These are phyloP conservation scores for Phytophthora hibernalis DNA, from an alignment of 352 stramenopile genomes.

Conservation along the genomic window DNA sequence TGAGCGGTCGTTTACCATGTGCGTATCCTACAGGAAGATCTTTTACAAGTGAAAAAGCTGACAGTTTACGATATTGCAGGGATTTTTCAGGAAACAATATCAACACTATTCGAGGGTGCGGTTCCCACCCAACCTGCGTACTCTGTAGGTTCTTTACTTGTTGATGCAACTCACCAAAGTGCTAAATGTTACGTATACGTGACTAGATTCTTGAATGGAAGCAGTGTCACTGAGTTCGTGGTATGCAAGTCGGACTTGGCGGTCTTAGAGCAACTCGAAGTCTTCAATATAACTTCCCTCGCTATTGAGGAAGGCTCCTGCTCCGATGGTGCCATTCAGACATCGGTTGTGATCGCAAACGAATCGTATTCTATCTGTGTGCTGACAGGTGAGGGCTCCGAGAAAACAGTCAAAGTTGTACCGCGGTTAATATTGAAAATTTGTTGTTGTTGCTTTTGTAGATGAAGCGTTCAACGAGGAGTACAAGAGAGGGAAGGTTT, in stretches of 20 bases:
- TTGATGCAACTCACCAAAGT: neutral
- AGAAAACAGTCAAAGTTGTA: neutral
- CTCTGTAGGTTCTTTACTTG: slow-evolving; percentile 21
- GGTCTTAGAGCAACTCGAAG: slow-evolving; percentile 33
- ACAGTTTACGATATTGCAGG: slow-evolving; percentile 4
- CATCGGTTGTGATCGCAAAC: slow-evolving; percentile 25
- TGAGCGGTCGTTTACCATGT: slow-evolving; percentile 42
- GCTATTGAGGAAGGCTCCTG: slow-evolving; percentile 10
- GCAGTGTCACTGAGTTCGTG: slow-evolving; percentile 39
- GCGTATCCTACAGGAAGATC: neutral
- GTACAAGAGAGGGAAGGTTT: slow-evolving; percentile 23
- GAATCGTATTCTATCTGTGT: slow-evolving; percentile 36
- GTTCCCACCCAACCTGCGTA: slow-evolving; percentile 36
- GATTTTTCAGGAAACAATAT: slow-evolving; percentile 41
- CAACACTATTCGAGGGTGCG: slow-evolving; percentile 34
- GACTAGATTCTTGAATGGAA: slow-evolving; percentile 38
- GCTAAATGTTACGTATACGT: neutral
- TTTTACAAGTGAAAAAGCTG: neutral
- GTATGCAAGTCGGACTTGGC: slow-evolving; percentile 40
- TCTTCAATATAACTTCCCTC: slow-evolving; percentile 29
- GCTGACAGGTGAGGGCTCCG: slow-evolving; percentile 23
- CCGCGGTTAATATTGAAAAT: neutral
- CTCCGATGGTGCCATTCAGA: slow-evolving; percentile 12
- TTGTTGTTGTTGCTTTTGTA: neutral
- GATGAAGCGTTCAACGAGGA: slow-evolving; percentile 31